A percentile compares a stretch with the other conserved stretches of the same genome.
These are phyloP conservation scores for Trametes sanguinea DNA, from an alignment of 768 basidiomycete species.

Conservation along the genomic window DNA sequence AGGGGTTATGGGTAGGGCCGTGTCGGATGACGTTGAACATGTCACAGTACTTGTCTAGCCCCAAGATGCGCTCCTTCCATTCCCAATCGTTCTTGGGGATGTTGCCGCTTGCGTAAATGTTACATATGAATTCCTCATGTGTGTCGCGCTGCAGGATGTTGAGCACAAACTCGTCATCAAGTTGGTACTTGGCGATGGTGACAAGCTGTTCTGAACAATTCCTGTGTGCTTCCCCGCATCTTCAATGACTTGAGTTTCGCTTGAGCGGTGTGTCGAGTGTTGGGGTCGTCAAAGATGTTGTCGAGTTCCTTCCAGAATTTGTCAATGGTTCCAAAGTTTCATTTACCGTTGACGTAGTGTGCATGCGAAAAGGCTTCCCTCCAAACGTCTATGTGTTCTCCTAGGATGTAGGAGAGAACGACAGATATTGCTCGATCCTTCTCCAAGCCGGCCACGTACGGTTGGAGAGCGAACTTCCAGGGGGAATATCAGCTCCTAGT, in stretches of 20 bases:
- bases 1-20: no score
- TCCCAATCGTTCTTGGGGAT: background rate
- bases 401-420: background rate
- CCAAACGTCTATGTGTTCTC: background rate
- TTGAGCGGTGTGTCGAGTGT: background rate
- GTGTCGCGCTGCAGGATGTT: background rate
- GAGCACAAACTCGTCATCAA: background rate
- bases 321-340: background rate
- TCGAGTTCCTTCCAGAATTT: background rate
- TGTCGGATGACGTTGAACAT: background rate
- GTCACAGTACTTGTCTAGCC: background rate
- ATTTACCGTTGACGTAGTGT: background rate
- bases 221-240: background rate
- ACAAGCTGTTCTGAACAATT: background rate
- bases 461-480: background rate
- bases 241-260: background rate
- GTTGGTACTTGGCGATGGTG: background rate
- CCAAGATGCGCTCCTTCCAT: background rate
- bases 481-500: background rate
- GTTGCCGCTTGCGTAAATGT: background rate
- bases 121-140: background rate
- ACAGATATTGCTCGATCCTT: background rate
- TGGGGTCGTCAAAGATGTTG: background rate
- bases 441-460: constrained; percentile 1
- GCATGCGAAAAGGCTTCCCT: background rate